phyloP scores from a whole-genome alignment of 2,329 filamentous ascomycete genomes.

The Epichloe sp. region DNA sequence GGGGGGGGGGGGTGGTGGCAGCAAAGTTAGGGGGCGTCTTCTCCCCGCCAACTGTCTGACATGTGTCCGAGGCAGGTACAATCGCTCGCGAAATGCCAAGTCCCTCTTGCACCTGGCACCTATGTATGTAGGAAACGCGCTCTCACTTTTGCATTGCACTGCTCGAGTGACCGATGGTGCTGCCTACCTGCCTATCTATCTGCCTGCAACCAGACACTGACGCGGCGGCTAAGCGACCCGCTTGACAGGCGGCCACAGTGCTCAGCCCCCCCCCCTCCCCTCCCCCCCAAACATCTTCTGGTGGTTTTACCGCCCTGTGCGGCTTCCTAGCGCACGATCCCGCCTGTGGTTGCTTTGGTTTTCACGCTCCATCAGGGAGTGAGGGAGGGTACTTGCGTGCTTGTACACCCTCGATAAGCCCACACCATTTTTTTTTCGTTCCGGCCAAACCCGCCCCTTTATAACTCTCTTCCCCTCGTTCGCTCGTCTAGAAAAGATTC shows the following conservation, averaged over 20 bases:
- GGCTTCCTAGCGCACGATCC: slow-evolving; percentile 2
- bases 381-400: slow-evolving; percentile 6
- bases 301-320: slow-evolving; percentile 6
- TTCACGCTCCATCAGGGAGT: neutral
- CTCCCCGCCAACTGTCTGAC: neutral
- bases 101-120: neutral
- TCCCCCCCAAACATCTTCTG: neutral
- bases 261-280: neutral
- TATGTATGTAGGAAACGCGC: neutral
- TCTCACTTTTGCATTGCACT: neutral
- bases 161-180: no score
- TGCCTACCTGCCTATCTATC: neutral
- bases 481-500: slow-evolving; percentile 11
- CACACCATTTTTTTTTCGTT: slow-evolving; percentile 12
- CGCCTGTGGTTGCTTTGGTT: slow-evolving; percentile 1
- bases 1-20: neutral
- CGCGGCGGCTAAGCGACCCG: neutral
- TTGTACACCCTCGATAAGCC: slow-evolving; percentile 7
- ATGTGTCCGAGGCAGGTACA: neutral
- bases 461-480: slow-evolving; percentile 14
- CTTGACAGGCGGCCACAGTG: neutral
- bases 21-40: neutral
- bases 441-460: slow-evolving; percentile 22
- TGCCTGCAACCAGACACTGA: neutral
- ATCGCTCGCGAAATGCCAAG: neutral